A percentile compares a stretch with the other conserved stretches of the same genome.
Conservation (phyloP, 1,284 basidiomycete genomes). For the Sanguinoderma infundibulare region DNA sequence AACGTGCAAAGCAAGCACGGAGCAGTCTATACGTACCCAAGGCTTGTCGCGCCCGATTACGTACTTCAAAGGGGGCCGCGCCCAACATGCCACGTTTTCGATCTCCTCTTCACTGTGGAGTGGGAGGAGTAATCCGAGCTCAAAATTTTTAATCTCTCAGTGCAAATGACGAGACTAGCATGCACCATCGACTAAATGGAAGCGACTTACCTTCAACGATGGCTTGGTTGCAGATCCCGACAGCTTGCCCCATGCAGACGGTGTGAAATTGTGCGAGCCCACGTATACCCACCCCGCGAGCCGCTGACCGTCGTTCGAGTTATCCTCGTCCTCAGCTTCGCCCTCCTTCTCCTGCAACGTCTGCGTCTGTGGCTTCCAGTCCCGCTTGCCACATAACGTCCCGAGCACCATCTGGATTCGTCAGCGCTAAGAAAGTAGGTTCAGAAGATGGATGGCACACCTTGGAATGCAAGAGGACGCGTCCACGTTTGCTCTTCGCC, state of each 20-base stretch:
- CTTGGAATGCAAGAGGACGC: slow-evolving; percentile 83
- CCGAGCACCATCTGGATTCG: slow-evolving; percentile 59
- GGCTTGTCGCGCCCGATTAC: slow-evolving; percentile 55
- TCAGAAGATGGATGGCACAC: slow-evolving; percentile 45
- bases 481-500: slow-evolving; percentile 72
- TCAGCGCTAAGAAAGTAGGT: neutral
- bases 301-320: slow-evolving; percentile 39
- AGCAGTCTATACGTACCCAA: slow-evolving; percentile 56
- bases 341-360: slow-evolving; percentile 25
- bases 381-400: slow-evolving; percentile 38
- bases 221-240: slow-evolving; percentile 73
- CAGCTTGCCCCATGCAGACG: slow-evolving; percentile 82
- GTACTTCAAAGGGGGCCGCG: slow-evolving; percentile 71
- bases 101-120: slow-evolving; percentile 55
- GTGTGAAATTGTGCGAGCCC: slow-evolving; percentile 85
- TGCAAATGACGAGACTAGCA: neutral
- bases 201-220: slow-evolving; percentile 61
- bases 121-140: slow-evolving; percentile 73
- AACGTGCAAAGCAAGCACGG: too few species aligned
- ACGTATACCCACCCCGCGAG: slow-evolving; percentile 75
- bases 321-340: slow-evolving; percentile 49
- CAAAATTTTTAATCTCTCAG: slow-evolving; percentile 71
- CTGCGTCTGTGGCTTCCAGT: slow-evolving; percentile 4
- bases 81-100: slow-evolving; percentile 62
- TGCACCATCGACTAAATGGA: neutral